A percentile compares a stretch with the other conserved stretches of the same genome.
Conservation (phyloP, 1,139 yeast genomes). For the Blastobotrys illinoisensis region DNA sequence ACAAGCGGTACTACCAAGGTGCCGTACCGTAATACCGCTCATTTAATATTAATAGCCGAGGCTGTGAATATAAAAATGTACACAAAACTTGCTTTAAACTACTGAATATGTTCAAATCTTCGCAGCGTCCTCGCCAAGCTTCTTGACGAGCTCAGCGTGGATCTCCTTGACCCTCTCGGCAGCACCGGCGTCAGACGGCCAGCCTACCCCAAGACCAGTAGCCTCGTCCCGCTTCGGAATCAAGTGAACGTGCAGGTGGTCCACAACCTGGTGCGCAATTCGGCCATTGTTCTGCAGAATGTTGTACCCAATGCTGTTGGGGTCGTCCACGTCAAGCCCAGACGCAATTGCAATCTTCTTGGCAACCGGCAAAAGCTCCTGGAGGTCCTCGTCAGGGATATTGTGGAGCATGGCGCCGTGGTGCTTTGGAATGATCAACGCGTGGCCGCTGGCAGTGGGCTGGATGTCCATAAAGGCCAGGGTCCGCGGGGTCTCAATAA, state of each 20-base stretch:
- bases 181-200: conserved; percentile 70
- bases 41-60: too few relatives aligned
- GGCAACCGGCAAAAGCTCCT: conserved; percentile 80
- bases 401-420: conserved; percentile 92
- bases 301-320: conserved; percentile 80
- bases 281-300: conserved; percentile 87
- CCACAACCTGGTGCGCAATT: conserved; percentile 90
- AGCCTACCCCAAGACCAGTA: conserved; percentile 77
- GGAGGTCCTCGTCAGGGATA: conserved; percentile 82
- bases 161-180: conserved; percentile 65
- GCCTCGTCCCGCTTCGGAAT: conserved; percentile 74
- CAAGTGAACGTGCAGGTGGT: conserved; percentile 93
- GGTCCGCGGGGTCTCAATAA: conserved; percentile 72
- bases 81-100: background rate
- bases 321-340: conserved; percentile 53
- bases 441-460: conserved; percentile 85
- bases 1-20: too few relatives aligned
- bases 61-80: background rate
- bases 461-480: conserved; percentile 89
- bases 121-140: conserved; percentile 24
- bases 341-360: conserved; percentile 73
- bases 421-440: conserved; percentile 81
- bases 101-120: background rate
- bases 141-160: conserved; percentile 56
- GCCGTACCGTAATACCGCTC: too few relatives aligned